Base-by-base conservation (phyloP, 345 rosid genomes). In the Rhizophora mangle region DNA sequence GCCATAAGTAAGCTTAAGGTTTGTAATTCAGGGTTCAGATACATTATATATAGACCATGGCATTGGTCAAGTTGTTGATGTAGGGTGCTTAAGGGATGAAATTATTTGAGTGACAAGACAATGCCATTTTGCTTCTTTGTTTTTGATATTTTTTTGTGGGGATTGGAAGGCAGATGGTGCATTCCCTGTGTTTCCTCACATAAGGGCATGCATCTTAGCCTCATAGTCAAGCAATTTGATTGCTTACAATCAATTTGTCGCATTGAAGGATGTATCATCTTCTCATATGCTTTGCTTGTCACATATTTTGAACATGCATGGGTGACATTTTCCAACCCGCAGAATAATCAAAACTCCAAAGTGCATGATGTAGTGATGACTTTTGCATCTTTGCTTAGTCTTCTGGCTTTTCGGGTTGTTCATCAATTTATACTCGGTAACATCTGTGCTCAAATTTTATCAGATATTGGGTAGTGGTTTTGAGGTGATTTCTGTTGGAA, bases 1-100 rank as follows among this genome's bases (percentile, higher is more conserved):
- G 97, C 96, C 63, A 93, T 93, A 73, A 89, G 95, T 82, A 91
- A 94, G 83, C 88, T 89, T 32, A 90, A 89, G 96, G 98, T 90
- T 70, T 31, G 36, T 26, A 31, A 6, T 56, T 53, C 54, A 39
- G 68, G 51, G 39, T n/a, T 1, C 19, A 49, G 59, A 10, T 32
- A 24, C 53, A 57, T 60, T 1, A 47, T 55, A 47, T 55, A 27
- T 51, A 68, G 62, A 49, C 63, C 21, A 30, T 58, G 6, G n/a
- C 36, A 8, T 8, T 56, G 8, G 62, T 29, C 9, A 10, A 31
- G 20, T 24, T 54, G 26, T 8, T 68, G 62, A 29, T n/a, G 10
- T 55, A 52, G 54, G 51, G 4, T 10, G 47, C 13, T 37, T 37
- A 8, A 8, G 47, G 47, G 15, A 39, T 22, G 24, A 7, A 62